Conservation (phyloP, 108 stramenopile species). For the Halocafeteria seosinensis region DNA sequence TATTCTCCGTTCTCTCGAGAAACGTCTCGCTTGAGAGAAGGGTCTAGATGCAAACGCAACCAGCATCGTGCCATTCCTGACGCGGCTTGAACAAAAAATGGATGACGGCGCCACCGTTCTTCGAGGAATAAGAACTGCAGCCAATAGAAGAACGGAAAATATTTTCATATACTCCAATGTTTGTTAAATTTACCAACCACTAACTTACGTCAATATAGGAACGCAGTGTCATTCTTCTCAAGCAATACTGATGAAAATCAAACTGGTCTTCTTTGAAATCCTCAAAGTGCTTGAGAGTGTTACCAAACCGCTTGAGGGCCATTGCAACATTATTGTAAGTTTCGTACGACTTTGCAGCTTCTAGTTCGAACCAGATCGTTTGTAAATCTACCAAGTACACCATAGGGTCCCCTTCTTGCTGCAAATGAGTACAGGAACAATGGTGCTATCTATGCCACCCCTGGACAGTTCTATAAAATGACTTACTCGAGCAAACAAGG, state of each 20-base stretch:
- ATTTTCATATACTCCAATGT: background rate
- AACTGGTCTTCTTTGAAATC: constrained; percentile 93
- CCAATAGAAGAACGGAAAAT: too few relatives aligned
- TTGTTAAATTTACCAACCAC: constrained; percentile 64
- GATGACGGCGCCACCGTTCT: too few relatives aligned
- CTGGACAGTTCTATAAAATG: too few relatives aligned
- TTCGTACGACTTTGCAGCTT: constrained; percentile 48
- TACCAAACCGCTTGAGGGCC: constrained; percentile 46
- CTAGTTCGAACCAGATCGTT: constrained; percentile 88
- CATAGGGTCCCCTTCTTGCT: constrained; percentile 79
- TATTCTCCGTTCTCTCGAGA: background rate
- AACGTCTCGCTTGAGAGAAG: background rate
- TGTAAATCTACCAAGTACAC: constrained; percentile 89
- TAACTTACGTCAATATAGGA: constrained; percentile 65
- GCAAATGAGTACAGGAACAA: too few relatives aligned
- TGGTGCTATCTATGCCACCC: constrained; percentile 28
- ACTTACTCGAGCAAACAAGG: constrained; percentile 62
- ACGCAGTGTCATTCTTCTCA: constrained; percentile 82
- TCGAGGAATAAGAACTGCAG: too few relatives aligned
- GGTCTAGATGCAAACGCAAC: constrained; percentile 51
- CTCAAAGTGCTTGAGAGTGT: constrained; percentile 77
- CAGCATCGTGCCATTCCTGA: constrained; percentile 52
- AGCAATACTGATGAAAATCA: constrained; percentile 90
- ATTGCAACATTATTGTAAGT: background rate
- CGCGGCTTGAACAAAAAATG: constrained; percentile 56